Evolutionary conservation across 1,284 basidiomycete species (phyloP), one percentile per base, ranked within the genome.

Genomic region (Laetiporus sulphureus): DNA sequence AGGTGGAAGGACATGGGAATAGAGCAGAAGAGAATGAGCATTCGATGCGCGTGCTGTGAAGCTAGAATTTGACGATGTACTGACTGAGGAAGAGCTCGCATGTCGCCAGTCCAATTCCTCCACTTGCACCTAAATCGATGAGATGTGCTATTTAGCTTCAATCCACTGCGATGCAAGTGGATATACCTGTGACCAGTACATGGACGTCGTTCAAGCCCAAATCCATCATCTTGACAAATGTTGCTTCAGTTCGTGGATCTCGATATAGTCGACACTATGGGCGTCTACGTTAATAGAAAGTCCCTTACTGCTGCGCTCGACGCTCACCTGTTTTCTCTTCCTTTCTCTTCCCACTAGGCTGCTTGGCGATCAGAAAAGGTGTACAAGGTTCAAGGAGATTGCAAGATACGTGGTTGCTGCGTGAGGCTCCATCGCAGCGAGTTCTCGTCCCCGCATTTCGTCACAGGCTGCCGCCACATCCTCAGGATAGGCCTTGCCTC

Each of bases 81-180:
- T 38, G 24, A 75, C 78, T 64, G 20, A 77, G 66, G 52, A 77
- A 82, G 1, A 54, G 45, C 21, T 52, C 44, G 30, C 51, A 46
- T 3, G 59, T 63, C 20, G 51, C 53, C 18, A 63, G 49, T 1
- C 66, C 66, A n/a, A 68, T 66, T 10, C 66, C 66, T 3, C 66
- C 66, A 41, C 61, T 62, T 11, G 64, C 63, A 24, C 65, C 66
- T 52, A 49, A 48, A 29, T 30, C 15, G 4, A 30, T 13, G 13
- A 10, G 1, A 5, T 36, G 8, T 2, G 18, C 27, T 21, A 5
- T 10, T 15, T 22, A 36, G 11, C 16, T 19, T 18, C 3, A 38
- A 25, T 6, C 20, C 20, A 32, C 21, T n/a, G 15, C 15, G 18
- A 50, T 13, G 8, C 13, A 27, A 27, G 25, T 27, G 8, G 13